These are phyloP conservation scores for Pyrenophora graminea DNA, from an alignment of 2,329 filamentous ascomycete genomes.

Conservation along the genomic window DNA sequence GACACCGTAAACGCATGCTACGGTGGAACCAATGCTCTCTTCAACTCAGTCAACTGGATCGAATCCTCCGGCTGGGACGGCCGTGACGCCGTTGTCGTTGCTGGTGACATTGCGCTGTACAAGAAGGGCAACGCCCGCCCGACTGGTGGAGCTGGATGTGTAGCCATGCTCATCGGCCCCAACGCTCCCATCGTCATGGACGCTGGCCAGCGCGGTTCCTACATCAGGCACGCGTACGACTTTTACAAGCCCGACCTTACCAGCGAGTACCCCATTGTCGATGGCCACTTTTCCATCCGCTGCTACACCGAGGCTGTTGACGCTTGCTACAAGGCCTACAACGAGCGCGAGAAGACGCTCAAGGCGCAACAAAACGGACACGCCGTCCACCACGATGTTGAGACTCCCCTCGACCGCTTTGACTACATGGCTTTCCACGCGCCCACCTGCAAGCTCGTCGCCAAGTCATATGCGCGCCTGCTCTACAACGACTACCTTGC, in stretches of 20 bases:
- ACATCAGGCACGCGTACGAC: conserved; percentile 58
- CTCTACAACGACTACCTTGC: conserved; percentile 58
- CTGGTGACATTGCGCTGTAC: conserved; percentile 60
- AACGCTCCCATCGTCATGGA: conserved; percentile 57
- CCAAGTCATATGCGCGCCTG: conserved; percentile 58
- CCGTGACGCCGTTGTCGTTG: conserved; percentile 57
- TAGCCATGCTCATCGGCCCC: conserved; percentile 59
- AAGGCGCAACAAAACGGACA: conserved; percentile 51
- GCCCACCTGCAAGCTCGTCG: conserved; percentile 60
- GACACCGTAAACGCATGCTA: conserved; percentile 61
- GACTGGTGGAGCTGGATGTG: conserved; percentile 58
- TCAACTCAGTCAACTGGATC: conserved; percentile 60
- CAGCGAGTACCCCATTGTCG: conserved; percentile 59
- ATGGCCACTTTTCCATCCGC: conserved; percentile 58
- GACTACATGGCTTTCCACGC: conserved; percentile 61
- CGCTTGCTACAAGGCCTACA: conserved; percentile 60
- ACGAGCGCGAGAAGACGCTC: conserved; percentile 53
- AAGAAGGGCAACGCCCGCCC: conserved; percentile 59
- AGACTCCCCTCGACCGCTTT: conserved; percentile 57
- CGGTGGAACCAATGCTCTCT: conserved; percentile 59
- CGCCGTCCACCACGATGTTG: conserved; percentile 41
- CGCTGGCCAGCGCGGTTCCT: conserved; percentile 55
- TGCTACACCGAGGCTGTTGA: conserved; percentile 60
- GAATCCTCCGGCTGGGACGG: conserved; percentile 60
- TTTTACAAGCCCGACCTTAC: conserved; percentile 61